Base-by-base conservation (phyloP, 257 asterid genomes). In the Forsythia viridissima region DNA sequence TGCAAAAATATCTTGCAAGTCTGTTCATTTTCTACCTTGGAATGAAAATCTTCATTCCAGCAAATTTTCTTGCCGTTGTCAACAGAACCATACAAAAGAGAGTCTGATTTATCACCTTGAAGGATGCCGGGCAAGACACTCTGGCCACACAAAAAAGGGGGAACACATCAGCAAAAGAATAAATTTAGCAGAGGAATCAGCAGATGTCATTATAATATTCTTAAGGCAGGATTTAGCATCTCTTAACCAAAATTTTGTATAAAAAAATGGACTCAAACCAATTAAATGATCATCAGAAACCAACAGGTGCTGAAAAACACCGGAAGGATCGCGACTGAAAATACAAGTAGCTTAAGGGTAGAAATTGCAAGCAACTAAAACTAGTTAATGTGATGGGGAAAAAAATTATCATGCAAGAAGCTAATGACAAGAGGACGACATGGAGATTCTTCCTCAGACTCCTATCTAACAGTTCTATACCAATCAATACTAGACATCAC, bases 91-190 rank as follows among this genome's bases (percentile, higher is more conserved):
- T 94, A 94, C 73, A 92, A 78, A 82, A 94, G 97, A 73, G 98
- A 91, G 80, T 94, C 97, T 13, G 98, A 91, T 84, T 94, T 92
- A 81, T 94, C 97, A 76, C 98, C 97, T 85, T 94, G 97, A 84
- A 92, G 97, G 88, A 94, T 94, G 79, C 98, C 98, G 34, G 98
- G 98, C 82, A 94, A 86, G 83, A 94, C 97, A 84, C 98, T 94
- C 98, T 94, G 85, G 76, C 76, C 85, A 71, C 55, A 81, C 48
- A 82, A 74, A 77, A 57, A 34, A 79, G 34, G 69, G 73, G 80
- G 72, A 72, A 69, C 21, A 59, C 10, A 75, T 71, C 44, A 43
- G 20, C 41, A 75, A 77, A 73, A 34, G 39, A 79, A 15, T 40
- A 46, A 59, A 78, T 20, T 4, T 5, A 21, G 52, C 30, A 72